Evolutionary conservation across 805 yeast genomes (phyloP).

Genomic region (Diddensiella santjacobensis): DNA sequence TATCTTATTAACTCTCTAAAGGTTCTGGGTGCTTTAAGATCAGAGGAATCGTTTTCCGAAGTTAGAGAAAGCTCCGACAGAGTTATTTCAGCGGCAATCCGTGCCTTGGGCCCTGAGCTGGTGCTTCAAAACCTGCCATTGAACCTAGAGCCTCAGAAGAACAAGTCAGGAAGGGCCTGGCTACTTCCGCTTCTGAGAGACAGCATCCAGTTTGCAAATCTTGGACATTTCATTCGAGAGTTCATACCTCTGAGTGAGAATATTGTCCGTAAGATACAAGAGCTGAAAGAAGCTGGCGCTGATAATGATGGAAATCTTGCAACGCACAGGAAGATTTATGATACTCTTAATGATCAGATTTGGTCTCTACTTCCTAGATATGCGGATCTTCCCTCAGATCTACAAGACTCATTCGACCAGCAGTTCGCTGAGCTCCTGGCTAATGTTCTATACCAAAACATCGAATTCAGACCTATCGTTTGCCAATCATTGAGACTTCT

Average conservation of each 20-base stretch:
- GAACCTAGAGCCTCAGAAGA: slow-evolving; percentile 54
- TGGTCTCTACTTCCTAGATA: slow-evolving; percentile 91
- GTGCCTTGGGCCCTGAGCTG: slow-evolving; percentile 80
- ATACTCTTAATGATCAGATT: slow-evolving; percentile 83
- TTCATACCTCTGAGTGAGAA: slow-evolving; percentile 58
- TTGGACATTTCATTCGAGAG: slow-evolving; percentile 57
- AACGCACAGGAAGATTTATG: slow-evolving; percentile 69
- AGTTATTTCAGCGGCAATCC: slow-evolving; percentile 73
- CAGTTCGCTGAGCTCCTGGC: slow-evolving; percentile 74
- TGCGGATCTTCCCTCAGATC: slow-evolving; percentile 80
- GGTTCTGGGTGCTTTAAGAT: slow-evolving; percentile 81
- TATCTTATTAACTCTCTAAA: slow-evolving; percentile 63
- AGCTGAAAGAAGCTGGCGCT: slow-evolving; percentile 20
- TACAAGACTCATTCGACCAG: slow-evolving; percentile 59
- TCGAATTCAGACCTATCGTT: slow-evolving; percentile 71
- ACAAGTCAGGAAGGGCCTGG: slow-evolving; percentile 90
- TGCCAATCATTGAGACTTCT: slow-evolving; percentile 76
- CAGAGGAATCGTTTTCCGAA: slow-evolving; percentile 65
- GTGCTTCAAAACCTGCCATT: slow-evolving; percentile 72
- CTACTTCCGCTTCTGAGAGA: slow-evolving; percentile 86
- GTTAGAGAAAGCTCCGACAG: slow-evolving; percentile 72
- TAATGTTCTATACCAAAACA: slow-evolving; percentile 67
- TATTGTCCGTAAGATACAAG: slow-evolving; percentile 26
- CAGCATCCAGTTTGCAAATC: slow-evolving; percentile 65
- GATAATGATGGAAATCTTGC: slow-evolving; percentile 43